Evolutionary conservation across 257 asterid species (phyloP).

Genomic region (Nicotiana attenuata): DNA sequence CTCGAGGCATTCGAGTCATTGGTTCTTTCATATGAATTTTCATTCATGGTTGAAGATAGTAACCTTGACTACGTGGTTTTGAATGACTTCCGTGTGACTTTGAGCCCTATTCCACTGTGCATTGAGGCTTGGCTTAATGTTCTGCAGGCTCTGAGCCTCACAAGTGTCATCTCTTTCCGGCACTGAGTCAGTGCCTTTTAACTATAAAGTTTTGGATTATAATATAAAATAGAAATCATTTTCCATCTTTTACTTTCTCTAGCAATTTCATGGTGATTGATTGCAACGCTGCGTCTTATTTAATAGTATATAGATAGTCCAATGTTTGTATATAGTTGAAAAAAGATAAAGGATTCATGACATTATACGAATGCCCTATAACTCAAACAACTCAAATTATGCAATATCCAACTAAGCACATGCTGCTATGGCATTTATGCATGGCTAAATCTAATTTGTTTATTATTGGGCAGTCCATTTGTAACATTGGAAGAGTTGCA

Average conservation of each 20-base stretch:
- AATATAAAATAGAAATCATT: neutral
- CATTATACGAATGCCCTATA: neutral
- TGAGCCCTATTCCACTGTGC: neutral
- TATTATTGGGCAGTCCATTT: slow-evolving; percentile 9
- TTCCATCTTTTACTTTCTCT: neutral
- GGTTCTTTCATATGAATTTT: neutral
- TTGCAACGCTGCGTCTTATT: neutral
- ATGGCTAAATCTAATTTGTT: slow-evolving; percentile 10
- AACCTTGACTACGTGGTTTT: neutral
- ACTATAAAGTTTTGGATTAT: neutral
- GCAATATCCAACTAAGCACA: neutral
- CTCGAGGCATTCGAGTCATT: neutral
- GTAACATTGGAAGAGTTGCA: slow-evolving; percentile 27
- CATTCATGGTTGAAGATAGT: neutral
- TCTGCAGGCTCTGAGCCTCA: neutral
- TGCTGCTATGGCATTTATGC: slow-evolving; percentile 2
- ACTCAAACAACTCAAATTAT: neutral
- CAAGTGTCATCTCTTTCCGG: neutral
- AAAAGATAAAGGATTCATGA: neutral
- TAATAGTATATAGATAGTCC: neutral
- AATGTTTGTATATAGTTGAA: neutral
- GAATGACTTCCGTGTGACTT: neutral
- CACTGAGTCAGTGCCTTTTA: neutral
- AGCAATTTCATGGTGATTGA: neutral
- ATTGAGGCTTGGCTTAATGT: neutral